These are phyloP conservation scores for Polymyxa betae DNA, from an alignment of 208 protist genomes.

Conservation along the genomic window DNA sequence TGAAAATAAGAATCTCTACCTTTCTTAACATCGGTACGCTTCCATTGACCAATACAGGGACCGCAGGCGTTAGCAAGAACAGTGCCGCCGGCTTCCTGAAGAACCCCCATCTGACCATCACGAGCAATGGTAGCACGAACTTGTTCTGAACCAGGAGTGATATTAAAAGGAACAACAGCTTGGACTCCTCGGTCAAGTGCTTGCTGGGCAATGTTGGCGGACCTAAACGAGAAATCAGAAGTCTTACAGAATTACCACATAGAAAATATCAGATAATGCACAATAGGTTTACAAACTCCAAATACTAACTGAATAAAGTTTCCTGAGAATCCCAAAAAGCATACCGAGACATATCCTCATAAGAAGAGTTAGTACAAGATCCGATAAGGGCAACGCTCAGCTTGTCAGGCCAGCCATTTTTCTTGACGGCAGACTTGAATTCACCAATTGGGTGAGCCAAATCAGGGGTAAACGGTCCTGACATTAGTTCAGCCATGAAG, in stretches of 20 bases:
- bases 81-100: constrained; percentile 75
- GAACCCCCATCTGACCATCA: constrained; percentile 71
- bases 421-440: constrained; percentile 69
- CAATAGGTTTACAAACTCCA: background rate
- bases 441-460: constrained; percentile 66
- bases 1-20: constrained; percentile 57
- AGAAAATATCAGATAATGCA: background rate
- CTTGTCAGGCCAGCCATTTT: constrained; percentile 78
- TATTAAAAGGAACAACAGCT: constrained; percentile 74
- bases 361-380: constrained; percentile 82
- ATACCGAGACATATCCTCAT: constrained; percentile 80
- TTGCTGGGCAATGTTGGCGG: constrained; percentile 71
- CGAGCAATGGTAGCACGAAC: constrained; percentile 80
- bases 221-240: background rate
- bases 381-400: constrained; percentile 80
- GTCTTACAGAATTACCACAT: background rate
- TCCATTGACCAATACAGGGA: constrained; percentile 84
- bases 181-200: constrained; percentile 76
- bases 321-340: too few relatives aligned
- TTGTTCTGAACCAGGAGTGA: constrained; percentile 84
- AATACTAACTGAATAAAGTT: background rate
- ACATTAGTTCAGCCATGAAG: background rate
- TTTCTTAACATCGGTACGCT: constrained; percentile 73
- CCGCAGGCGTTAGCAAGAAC: constrained; percentile 84
- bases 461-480: constrained; percentile 81